phyloP scores from a whole-genome alignment of 2,329 filamentous ascomycete species.

The Orbilia brochopaga region DNA sequence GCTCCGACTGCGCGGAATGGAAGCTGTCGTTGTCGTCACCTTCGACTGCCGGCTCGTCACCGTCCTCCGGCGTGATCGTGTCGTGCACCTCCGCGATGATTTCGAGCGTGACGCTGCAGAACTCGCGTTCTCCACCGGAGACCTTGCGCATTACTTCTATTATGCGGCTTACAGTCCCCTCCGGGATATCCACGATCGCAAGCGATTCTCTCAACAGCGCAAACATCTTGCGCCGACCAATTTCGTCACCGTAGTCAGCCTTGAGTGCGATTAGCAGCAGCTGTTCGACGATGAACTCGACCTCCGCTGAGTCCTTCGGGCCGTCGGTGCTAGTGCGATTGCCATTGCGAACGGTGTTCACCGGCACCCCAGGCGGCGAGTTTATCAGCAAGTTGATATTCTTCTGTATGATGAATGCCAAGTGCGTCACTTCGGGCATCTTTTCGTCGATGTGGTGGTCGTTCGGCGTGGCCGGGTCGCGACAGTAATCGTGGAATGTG shows the following conservation, averaged over 20 bases:
- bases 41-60: constrained; percentile 61
- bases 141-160: constrained; percentile 65
- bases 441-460: constrained; percentile 83
- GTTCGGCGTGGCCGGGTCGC: constrained; percentile 69
- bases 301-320: constrained; percentile 73
- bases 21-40: constrained; percentile 77
- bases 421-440: constrained; percentile 88
- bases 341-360: constrained; percentile 53
- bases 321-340: constrained; percentile 62
- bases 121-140: constrained; percentile 80
- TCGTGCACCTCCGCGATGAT: constrained; percentile 97
- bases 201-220: constrained; percentile 83
- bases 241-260: constrained; percentile 96
- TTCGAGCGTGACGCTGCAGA: constrained; percentile 84
- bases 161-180: constrained; percentile 72
- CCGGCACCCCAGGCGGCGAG: constrained; percentile 55
- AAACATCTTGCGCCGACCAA: constrained; percentile 95
- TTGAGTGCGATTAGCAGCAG: constrained; percentile 89
- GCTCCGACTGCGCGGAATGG: constrained; percentile 79
- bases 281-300: constrained; percentile 95
- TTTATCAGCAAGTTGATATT: constrained; percentile 68
- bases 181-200: constrained; percentile 83
- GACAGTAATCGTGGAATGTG: constrained; percentile 93
- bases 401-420: constrained; percentile 83
- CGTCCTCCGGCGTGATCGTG: constrained; percentile 75